phyloP scores from a whole-genome alignment of 148 eudicot genomes.

The Rhododendron molle region DNA sequence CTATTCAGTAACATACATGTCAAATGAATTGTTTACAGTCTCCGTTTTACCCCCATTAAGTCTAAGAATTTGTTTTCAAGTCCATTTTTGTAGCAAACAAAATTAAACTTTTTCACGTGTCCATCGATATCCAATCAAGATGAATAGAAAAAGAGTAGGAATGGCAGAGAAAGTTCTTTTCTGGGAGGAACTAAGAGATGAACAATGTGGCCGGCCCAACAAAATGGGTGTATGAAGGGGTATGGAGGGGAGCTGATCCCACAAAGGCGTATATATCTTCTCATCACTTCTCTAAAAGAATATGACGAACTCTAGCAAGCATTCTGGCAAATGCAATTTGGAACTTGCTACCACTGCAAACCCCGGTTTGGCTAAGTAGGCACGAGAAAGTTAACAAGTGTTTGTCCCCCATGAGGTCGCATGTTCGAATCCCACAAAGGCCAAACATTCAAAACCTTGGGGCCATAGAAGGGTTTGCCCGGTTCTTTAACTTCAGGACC shows the following conservation, averaged over 20 bases:
- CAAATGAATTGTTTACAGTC: background rate
- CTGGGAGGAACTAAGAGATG: background rate
- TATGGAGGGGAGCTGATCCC: background rate
- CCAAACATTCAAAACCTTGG: background rate
- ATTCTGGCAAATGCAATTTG: background rate
- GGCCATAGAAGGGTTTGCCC: background rate
- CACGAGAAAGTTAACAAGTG: no score
- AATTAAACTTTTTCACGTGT: background rate
- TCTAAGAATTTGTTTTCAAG: background rate
- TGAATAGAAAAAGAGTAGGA: background rate
- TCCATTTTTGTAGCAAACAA: background rate
- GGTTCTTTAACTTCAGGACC: background rate
- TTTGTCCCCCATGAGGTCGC: background rate
- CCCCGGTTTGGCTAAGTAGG: background rate
- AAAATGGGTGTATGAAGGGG: background rate
- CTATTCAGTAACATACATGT: background rate
- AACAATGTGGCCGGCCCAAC: background rate
- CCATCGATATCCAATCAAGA: background rate
- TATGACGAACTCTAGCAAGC: background rate
- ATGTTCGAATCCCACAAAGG: no score
- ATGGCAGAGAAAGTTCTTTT: background rate
- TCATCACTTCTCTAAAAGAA: background rate
- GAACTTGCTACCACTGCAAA: background rate
- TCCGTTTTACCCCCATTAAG: background rate
- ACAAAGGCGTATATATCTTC: background rate